Evolutionary conservation across 768 basidiomycete genomes (phyloP), one percentile per base, ranked within the genome.

Genomic region (Hemileccinum impolitum): DNA sequence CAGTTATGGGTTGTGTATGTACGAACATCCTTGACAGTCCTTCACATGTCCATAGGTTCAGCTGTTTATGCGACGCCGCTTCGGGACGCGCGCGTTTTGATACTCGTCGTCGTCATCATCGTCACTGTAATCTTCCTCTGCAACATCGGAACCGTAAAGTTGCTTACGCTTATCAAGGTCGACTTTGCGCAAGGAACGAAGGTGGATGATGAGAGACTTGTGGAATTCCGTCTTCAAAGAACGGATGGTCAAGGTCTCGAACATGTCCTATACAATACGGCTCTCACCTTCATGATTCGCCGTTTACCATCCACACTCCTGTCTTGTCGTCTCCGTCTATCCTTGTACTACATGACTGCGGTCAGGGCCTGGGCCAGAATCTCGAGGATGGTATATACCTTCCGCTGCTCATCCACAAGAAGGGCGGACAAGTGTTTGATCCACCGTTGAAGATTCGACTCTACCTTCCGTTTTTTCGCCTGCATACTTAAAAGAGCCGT

Each of bases 401-500:
- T 89, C 54, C 77, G 77, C 53, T 84, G 81, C 59, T 90, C 87
- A 28, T 77, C 75, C 61, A 81, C 84, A 18, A 80, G 67, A 37
- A 90, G 65, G 15, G 74, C 70, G 6, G 74, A 70, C 31, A 90
- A 64, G 55, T 87, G 79, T 58, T 79, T 79, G 59, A 89, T 79
- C 87, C 87, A 90, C 38, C 73, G 67, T 56, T 86, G 83, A 46
- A 79, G 58, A 48, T 75, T 70, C 10, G 73, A 70, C 54, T 78
- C 76, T 4, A 66, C 70, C 36, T 65, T 69, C 43, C 68, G 65
- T 54, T 71, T 72, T 47, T 70, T 65, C 23, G 63, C 61, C 40
- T 67, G 62, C 51, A 68, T 52, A 18, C 59, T 66, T 48, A 62
- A 62, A 28, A 59, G 52, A 17, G 49, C 53, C 47, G 60, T 61